Conservation (phyloP, 2,329 filamentous ascomycete species). For the Fusarium pseudonygamai region DNA sequence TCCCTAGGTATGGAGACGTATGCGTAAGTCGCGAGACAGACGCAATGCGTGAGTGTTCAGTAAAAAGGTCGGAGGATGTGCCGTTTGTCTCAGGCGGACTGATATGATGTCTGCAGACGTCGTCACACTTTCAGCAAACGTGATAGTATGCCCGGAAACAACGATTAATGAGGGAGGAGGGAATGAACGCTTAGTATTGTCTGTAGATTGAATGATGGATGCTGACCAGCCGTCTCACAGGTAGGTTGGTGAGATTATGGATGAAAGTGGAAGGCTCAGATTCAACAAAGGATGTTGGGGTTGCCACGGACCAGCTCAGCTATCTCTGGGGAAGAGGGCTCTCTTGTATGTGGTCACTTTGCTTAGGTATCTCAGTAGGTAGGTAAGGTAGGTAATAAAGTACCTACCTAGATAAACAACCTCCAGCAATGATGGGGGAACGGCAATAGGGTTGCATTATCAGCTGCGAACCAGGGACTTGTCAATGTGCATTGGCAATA, state of each 20-base stretch:
- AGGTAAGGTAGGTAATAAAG: not conserved
- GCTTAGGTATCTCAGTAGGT: not conserved
- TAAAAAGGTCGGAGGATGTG: constrained; percentile 16
- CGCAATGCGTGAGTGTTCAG: constrained; percentile 24
- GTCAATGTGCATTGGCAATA: constrained; percentile 27
- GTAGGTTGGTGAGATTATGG: constrained; percentile 7
- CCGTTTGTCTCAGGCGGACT: constrained; percentile 33
- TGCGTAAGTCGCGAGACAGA: constrained; percentile 29
- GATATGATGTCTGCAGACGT: constrained; percentile 36
- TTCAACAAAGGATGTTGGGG: constrained; percentile 13
- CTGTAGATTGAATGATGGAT: constrained; percentile 14
- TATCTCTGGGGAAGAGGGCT: constrained; percentile 24
- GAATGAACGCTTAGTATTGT: not conserved
- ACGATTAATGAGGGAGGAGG: constrained; percentile 2
- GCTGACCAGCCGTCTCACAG: constrained; percentile 2
- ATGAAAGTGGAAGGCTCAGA: not conserved
- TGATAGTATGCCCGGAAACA: constrained; percentile 11
- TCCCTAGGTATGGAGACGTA: constrained; percentile 22
- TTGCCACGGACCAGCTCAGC: constrained; percentile 24
- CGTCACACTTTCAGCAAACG: constrained; percentile 29
- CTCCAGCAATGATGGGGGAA: constrained; percentile 27
- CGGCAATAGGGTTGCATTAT: constrained; percentile 35
- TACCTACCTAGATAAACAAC: not conserved
- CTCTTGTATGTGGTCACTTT: constrained; percentile 29
- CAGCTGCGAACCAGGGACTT: constrained; percentile 33